A percentile compares a stretch with the other conserved stretches of the same genome.
phyloP scores from a whole-genome alignment of 2,329 filamentous ascomycete genomes.

The Lasiodiplodia gonubiensis region DNA sequence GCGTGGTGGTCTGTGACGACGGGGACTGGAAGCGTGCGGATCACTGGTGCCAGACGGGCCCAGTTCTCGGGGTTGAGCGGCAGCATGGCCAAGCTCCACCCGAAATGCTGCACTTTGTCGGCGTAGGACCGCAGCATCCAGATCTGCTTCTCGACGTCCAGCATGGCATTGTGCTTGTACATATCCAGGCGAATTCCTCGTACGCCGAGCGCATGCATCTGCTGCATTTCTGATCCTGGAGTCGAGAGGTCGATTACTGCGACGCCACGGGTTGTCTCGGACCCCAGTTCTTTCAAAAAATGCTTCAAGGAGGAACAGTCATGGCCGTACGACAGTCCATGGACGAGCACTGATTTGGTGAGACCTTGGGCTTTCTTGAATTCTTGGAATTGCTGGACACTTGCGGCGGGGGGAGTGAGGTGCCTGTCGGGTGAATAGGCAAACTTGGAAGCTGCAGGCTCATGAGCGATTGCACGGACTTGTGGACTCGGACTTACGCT shows the following conservation, averaged over 20 bases:
- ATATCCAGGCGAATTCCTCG: slow-evolving; percentile 47
- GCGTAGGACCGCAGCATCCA: slow-evolving; percentile 40
- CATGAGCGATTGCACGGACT: not conserved
- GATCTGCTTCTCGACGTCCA: slow-evolving; percentile 45
- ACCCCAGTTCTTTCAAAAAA: slow-evolving; percentile 40
- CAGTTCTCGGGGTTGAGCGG: slow-evolving; percentile 42
- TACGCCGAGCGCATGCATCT: slow-evolving; percentile 38
- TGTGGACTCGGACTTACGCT: slow-evolving; percentile 19
- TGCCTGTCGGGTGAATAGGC: slow-evolving; percentile 37
- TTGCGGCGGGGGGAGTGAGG: slow-evolving; percentile 39
- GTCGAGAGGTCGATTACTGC: slow-evolving; percentile 40
- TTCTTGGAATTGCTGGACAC: slow-evolving; percentile 35
- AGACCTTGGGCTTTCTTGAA: slow-evolving; percentile 39
- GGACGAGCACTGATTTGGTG: slow-evolving; percentile 45
- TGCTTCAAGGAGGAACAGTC: slow-evolving; percentile 43
- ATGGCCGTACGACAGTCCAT: slow-evolving; percentile 47
- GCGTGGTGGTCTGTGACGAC: slow-evolving; percentile 46
- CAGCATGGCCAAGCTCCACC: slow-evolving; percentile 43
- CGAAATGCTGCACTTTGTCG: slow-evolving; percentile 32
- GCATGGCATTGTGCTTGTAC: slow-evolving; percentile 46
- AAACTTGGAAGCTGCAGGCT: slow-evolving; percentile 30
- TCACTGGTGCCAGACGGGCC: slow-evolving; percentile 35
- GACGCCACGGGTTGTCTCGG: slow-evolving; percentile 37
- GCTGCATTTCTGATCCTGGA: slow-evolving; percentile 34
- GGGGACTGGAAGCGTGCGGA: slow-evolving; percentile 33